Base-by-base conservation (phyloP, 139 green algal genomes). In the Deuterostichococcus epilithicus region DNA sequence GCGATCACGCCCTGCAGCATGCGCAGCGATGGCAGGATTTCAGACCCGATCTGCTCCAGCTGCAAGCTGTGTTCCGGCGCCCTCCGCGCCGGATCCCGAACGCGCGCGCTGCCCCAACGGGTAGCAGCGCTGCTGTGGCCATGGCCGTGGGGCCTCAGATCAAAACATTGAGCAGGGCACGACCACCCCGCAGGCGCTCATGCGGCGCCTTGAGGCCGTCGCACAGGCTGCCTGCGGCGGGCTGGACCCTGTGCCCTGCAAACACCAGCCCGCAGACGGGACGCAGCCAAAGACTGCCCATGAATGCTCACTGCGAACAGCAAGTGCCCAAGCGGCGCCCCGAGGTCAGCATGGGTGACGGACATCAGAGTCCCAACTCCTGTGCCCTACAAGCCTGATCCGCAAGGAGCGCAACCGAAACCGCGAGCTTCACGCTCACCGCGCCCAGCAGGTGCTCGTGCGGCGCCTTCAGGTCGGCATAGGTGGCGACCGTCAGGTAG, bases 401-500 rank as follows among this genome's bases (percentile, higher is more conserved):
- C n/a, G n/a, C n/a, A n/a, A n/a, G n/a, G n/a, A 60, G 45, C 45
- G 18, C 45, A 60, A 18, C 45, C 13, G 76, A 52, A 80, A 6
- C 23, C 13, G 60, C 60, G 32, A n/a, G n/a, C n/a, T n/a, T n/a
- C n/a, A n/a, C n/a, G 69, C 78, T 28, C 72, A 78, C 78, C 72
- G 69, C 34, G 22, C 30, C 26, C 25, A 83, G 37, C 1, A 83
- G 68, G 0, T 33, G 44, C 20, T 39, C 33, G 28, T 83, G 78
- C 8, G 73, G 72, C 10, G 69, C 58, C 0, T 44, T 45, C 0
- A 83, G 66, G 33, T 80, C 73, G 26, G 75, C 79, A 8, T 77
- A 74, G 20, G 35, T 38, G 52, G 73, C 79, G 5, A 83, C 68
- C 8, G 68, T 70, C 20, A 83, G 68, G 33, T 80, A 80, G 67